phyloP scores from a whole-genome alignment of 257 asterid species.

The Linaria vulgaris region DNA sequence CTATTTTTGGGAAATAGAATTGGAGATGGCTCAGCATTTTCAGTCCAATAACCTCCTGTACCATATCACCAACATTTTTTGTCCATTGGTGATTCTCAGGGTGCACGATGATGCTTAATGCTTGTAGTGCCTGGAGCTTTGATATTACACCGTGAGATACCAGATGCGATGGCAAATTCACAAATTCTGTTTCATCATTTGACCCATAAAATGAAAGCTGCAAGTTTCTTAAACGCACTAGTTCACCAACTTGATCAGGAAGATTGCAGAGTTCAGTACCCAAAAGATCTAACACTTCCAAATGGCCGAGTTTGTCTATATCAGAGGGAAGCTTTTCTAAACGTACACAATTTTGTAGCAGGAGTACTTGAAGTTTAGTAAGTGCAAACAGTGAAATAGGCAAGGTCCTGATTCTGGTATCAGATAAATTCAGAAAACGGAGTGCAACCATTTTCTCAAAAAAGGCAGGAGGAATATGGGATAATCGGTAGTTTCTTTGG shows the following conservation, averaged over 20 bases:
- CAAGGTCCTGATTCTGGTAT: conserved; percentile 27
- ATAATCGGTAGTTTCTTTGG: conserved; percentile 30
- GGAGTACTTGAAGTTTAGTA: conserved; percentile 26
- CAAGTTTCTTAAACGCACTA: conserved; percentile 23
- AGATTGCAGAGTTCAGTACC: conserved; percentile 30
- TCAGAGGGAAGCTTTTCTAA: conserved; percentile 21
- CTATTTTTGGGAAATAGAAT: conserved; percentile 33
- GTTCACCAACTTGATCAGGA: conserved; percentile 28
- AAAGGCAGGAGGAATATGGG: conserved; percentile 24
- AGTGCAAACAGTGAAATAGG: conserved; percentile 29
- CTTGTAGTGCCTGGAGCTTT: conserved; percentile 22
- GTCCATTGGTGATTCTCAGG: conserved; percentile 35
- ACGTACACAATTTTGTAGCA: conserved; percentile 25
- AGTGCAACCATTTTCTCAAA: conserved; percentile 22
- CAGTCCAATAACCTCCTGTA: conserved; percentile 15
- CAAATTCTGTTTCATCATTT: conserved; percentile 28
- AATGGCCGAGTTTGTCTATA: background rate
- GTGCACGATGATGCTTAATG: conserved; percentile 32
- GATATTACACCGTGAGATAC: conserved; percentile 26
- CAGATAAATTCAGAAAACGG: conserved; percentile 33
- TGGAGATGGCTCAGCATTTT: conserved; percentile 21
- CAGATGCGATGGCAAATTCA: conserved; percentile 12
- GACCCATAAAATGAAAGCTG: conserved; percentile 34
- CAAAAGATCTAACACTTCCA: conserved; percentile 33
- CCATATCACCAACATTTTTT: conserved; percentile 9